Percentiles rank a stretch among this genome's conserved stretches.
Evolutionary conservation across 495 filamentous ascomycete species (phyloP).

Genomic region (Penicillium argentinense): DNA sequence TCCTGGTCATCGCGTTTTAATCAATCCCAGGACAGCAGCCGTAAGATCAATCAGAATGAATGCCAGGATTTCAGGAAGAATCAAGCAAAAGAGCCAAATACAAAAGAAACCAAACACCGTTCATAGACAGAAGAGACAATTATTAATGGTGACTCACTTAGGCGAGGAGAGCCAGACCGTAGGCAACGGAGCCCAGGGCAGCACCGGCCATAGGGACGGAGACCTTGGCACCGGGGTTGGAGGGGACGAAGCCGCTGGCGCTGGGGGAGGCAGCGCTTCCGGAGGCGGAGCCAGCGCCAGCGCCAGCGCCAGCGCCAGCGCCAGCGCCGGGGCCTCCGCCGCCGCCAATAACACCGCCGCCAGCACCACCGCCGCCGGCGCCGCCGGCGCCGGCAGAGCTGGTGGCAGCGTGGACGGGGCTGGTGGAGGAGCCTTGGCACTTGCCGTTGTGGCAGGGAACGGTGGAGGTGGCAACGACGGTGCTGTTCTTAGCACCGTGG

Average conservation of each 20-base stretch:
- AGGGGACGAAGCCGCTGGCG: constrained; percentile 22
- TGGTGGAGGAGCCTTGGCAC: constrained; percentile 1
- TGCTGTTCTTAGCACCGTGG: constrained; percentile 5
- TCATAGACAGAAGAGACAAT: constrained; percentile 8
- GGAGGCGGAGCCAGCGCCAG: constrained; percentile 9
- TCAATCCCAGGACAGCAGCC: constrained; percentile 18
- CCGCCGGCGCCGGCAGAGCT: constrained; percentile 3
- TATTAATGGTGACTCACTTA: constrained; percentile 14
- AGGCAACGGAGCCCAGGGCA: constrained; percentile 29
- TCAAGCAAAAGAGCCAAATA: neutral
- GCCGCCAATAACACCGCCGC: too few species aligned
- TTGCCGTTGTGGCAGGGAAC: constrained; percentile 3
- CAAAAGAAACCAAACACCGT: constrained; percentile 13
- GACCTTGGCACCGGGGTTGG: constrained; percentile 35
- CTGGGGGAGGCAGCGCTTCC: constrained; percentile 22
- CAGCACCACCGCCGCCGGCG: neutral
- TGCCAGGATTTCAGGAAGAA: too few species aligned
- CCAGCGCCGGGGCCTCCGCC: constrained; percentile 5
- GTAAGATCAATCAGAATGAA: constrained; percentile 1
- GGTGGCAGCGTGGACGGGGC: constrained; percentile 1
- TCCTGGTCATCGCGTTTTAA: neutral
- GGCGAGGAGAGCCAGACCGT: constrained; percentile 29
- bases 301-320: constrained; percentile 5
- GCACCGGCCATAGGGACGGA: constrained; percentile 27
- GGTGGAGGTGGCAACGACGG: constrained; percentile 4